A percentile compares a stretch with the other conserved stretches of the same genome.
Conservation (phyloP, 2,329 filamentous ascomycete genomes). For the Fusarium dimerum region DNA sequence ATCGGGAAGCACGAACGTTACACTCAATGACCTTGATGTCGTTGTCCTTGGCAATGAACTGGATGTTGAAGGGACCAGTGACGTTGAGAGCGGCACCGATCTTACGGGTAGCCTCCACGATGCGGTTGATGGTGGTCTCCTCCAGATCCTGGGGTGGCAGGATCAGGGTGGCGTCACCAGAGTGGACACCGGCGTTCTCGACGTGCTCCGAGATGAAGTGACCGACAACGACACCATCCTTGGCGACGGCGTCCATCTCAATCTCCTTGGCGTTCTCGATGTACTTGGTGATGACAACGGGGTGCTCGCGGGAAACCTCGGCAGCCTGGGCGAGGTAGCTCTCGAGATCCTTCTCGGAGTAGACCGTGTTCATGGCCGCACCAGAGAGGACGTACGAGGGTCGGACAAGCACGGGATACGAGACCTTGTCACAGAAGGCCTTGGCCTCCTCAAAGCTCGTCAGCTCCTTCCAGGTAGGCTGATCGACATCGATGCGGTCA, state of each 20-base stretch:
- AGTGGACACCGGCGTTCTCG: conserved; percentile 97
- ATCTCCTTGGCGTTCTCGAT: conserved; percentile 97
- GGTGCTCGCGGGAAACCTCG: conserved; percentile 91
- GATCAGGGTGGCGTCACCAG: conserved; percentile 92
- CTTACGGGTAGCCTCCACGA: conserved; percentile 95
- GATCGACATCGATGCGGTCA: conserved; percentile 94
- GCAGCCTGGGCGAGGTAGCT: conserved; percentile 93
- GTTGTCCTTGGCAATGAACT: conserved; percentile 89
- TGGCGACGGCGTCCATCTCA: conserved; percentile 91
- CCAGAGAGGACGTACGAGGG: conserved; percentile 95
- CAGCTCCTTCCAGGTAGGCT: conserved; percentile 97
- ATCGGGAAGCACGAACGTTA: conserved; percentile 94
- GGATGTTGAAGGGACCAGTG: conserved; percentile 99
- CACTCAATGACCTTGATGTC: conserved; percentile 97
- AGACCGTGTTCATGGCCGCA: conserved; percentile 97
- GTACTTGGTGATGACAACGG: conserved; percentile 97
- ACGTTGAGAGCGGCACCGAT: conserved; percentile 97
- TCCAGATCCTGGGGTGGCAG: conserved; percentile 84
- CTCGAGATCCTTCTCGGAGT: conserved; percentile 83
- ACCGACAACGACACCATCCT: conserved; percentile 79
- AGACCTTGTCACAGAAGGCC: conserved; percentile 79
- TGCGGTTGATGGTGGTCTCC: conserved; percentile 73
- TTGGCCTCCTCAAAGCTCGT: conserved; percentile 87
- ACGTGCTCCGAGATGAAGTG: conserved; percentile 96
- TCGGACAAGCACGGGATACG: conserved; percentile 92